A percentile compares a stretch with the other conserved stretches of the same genome.
These are phyloP conservation scores for Scolecobasidium constrictum DNA, from an alignment of 2,329 filamentous ascomycete genomes.

Conservation along the genomic window DNA sequence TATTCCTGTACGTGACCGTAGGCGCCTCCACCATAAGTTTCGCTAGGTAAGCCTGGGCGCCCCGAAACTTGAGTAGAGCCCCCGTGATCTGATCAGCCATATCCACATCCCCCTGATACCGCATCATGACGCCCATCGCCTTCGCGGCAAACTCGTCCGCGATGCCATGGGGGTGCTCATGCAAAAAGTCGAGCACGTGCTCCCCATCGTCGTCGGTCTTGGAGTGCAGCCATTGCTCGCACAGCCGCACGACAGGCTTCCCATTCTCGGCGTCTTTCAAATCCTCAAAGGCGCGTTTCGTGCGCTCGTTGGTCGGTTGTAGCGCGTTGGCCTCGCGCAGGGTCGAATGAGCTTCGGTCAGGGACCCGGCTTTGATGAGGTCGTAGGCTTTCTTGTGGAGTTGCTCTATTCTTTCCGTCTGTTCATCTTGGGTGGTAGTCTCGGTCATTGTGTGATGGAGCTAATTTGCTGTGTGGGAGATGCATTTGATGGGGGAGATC, in stretches of 20 bases:
- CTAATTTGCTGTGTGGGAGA: too few relatives aligned
- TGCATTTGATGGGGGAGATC: too few relatives aligned
- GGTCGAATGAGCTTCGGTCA: constrained; percentile 28
- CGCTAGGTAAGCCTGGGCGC: constrained; percentile 30
- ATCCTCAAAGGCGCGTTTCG: constrained; percentile 30
- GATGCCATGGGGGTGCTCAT: constrained; percentile 17
- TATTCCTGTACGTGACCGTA: constrained; percentile 30
- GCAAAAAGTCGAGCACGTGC: constrained; percentile 21
- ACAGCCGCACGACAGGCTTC: constrained; percentile 22
- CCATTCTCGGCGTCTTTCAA: constrained; percentile 28
- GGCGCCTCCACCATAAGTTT: constrained; percentile 24
- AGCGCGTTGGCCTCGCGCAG: constrained; percentile 34
- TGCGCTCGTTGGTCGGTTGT: constrained; percentile 27
- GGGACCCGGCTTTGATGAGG: constrained; percentile 16
- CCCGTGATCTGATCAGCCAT: constrained; percentile 29
- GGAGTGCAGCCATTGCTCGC: constrained; percentile 23
- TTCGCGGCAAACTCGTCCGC: constrained; percentile 26
- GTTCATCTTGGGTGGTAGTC: not conserved
- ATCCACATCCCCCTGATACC: constrained; percentile 29
- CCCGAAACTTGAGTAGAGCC: constrained; percentile 22
- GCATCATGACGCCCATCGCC: constrained; percentile 30
- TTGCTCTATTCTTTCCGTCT: constrained; percentile 3
- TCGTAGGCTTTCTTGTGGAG: constrained; percentile 12
- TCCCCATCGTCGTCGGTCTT: constrained; percentile 29
- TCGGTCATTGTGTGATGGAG: not conserved